phyloP scores from a whole-genome alignment of 2,329 filamentous ascomycete genomes.

The Pyrenochaeta sp. region DNA sequence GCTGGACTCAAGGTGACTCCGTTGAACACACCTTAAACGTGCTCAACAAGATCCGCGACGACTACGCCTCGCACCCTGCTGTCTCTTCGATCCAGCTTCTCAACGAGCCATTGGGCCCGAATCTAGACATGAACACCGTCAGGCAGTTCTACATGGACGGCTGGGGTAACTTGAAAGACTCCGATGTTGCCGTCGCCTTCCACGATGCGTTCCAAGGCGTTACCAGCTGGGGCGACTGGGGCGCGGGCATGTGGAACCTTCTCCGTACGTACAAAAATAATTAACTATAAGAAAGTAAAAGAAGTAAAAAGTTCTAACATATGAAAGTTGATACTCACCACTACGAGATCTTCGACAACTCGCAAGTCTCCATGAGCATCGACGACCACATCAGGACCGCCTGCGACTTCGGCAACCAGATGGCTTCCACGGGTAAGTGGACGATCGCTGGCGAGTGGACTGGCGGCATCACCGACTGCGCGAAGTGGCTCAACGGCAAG shows the following conservation, averaged over 20 bases:
- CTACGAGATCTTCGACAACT: slow-evolving; percentile 58
- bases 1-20: slow-evolving; percentile 56
- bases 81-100: slow-evolving; percentile 58
- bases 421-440: slow-evolving; percentile 57
- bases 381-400: slow-evolving; percentile 53
- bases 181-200: slow-evolving; percentile 54
- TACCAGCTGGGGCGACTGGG: slow-evolving; percentile 55
- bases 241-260: slow-evolving; percentile 54
- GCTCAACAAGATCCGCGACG: slow-evolving; percentile 58
- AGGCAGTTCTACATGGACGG: slow-evolving; percentile 59
- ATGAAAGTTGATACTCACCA: slow-evolving; percentile 54
- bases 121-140: slow-evolving; percentile 54
- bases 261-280: slow-evolving; percentile 24
- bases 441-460: slow-evolving; percentile 60
- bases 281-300: too few relatives aligned
- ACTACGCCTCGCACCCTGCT: slow-evolving; percentile 55
- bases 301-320: too few relatives aligned
- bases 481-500: slow-evolving; percentile 59
- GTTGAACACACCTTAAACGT: slow-evolving; percentile 52
- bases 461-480: slow-evolving; percentile 58
- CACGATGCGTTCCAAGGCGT: slow-evolving; percentile 59
- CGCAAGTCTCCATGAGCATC: slow-evolving; percentile 48
- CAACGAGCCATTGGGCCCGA: slow-evolving; percentile 58
- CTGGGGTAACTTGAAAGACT: slow-evolving; percentile 55
- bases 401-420: slow-evolving; percentile 55